Evolutionary conservation across 352 stramenopile species (phyloP).

Genomic region (Saprolegnia parasitica): DNA sequence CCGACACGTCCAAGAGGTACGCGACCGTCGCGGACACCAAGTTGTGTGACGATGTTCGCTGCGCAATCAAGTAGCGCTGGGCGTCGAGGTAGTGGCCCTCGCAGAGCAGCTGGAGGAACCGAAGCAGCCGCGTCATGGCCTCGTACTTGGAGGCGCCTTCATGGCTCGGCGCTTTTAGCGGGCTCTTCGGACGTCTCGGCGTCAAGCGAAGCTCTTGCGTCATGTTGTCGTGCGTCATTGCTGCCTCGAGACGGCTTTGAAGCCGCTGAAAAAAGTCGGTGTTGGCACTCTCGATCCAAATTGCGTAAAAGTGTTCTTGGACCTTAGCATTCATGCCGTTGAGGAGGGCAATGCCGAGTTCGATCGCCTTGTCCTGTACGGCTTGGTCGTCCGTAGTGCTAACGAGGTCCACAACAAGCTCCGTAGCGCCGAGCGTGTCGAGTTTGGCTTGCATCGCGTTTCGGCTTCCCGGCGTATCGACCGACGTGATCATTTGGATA

Average conservation of each 20-base stretch:
- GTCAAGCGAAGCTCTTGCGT: slow-evolving; percentile 58
- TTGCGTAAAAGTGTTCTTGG: slow-evolving; percentile 58
- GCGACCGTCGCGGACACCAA: slow-evolving; percentile 60
- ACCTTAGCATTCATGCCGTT: slow-evolving; percentile 76
- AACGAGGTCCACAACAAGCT: slow-evolving; percentile 62
- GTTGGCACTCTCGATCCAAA: slow-evolving; percentile 39
- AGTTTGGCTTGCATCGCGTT: slow-evolving; percentile 67
- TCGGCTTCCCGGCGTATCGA: slow-evolving; percentile 43
- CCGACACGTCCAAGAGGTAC: slow-evolving; percentile 61
- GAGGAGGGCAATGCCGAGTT: slow-evolving; percentile 58
- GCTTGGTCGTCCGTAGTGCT: slow-evolving; percentile 46
- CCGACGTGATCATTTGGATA: slow-evolving; percentile 62
- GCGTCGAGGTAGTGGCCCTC: slow-evolving; percentile 67
- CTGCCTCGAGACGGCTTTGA: background rate
- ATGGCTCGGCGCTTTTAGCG: background rate
- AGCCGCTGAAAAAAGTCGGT: slow-evolving; percentile 51
- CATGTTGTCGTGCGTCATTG: slow-evolving; percentile 24
- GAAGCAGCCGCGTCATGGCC: slow-evolving; percentile 50
- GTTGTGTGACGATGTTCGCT: slow-evolving; percentile 41
- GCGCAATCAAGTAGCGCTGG: slow-evolving; percentile 51
- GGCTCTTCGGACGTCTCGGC: too few relatives aligned
- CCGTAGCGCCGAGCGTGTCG: slow-evolving; percentile 53
- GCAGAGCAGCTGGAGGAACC: slow-evolving; percentile 66
- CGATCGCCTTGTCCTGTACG: slow-evolving; percentile 52
- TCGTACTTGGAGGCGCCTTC: background rate